A percentile compares a stretch with the other conserved stretches of the same genome.
Conservation (phyloP, 2,329 filamentous ascomycete genomes). For the Colletotrichum cordylinicola region DNA sequence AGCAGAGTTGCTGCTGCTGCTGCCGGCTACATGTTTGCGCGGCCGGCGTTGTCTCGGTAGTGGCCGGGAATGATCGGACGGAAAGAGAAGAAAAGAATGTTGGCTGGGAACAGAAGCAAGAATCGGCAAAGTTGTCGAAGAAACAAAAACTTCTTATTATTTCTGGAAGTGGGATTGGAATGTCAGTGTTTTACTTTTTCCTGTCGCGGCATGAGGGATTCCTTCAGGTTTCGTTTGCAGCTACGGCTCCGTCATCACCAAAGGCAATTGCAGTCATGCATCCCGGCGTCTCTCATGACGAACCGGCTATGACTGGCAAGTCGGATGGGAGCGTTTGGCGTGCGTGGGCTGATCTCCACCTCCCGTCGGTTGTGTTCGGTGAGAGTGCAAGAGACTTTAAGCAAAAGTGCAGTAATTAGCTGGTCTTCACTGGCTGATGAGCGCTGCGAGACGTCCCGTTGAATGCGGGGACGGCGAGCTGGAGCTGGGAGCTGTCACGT, state of each 20-base stretch:
- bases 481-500: not conserved
- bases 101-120: not conserved
- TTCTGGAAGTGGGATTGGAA: not conserved
- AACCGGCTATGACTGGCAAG: slow-evolving; percentile 18
- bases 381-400: not conserved
- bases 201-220: not conserved
- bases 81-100: not conserved
- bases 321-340: not conserved
- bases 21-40: not conserved
- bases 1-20: not conserved
- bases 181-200: not conserved
- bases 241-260: not conserved
- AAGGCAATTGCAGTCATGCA: not conserved
- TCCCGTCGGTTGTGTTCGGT: slow-evolving; percentile 15
- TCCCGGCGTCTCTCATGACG: not conserved
- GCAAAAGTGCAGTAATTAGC: not conserved
- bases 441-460: slow-evolving; percentile 5
- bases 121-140: not conserved
- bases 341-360: slow-evolving; percentile 13
- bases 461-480: slow-evolving; percentile 12
- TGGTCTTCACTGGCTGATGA: not conserved
- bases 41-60: not conserved
- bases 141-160: not conserved
- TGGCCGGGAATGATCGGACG: not conserved
- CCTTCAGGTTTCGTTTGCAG: not conserved